Evolutionary conservation across 805 yeast genomes (phyloP).

Genomic region (Blastobotrys muscicola): DNA sequence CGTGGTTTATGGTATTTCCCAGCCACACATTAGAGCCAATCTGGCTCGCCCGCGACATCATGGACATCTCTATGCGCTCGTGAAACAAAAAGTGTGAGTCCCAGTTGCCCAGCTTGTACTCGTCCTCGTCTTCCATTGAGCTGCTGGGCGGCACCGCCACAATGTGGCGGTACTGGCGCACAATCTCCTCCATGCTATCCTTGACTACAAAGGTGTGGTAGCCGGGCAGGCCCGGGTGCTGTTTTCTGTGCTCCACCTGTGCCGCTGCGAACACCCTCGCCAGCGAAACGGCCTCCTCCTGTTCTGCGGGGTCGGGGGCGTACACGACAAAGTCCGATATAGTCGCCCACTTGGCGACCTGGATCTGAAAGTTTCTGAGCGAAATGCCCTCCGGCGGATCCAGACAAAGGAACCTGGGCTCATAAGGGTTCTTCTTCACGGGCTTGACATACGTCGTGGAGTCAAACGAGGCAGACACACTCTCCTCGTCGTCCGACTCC

Average conservation of each 20-base stretch:
- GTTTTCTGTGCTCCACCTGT: constrained; percentile 10
- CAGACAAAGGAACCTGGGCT: constrained; percentile 45
- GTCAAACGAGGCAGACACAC: neutral
- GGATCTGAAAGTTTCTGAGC: constrained; percentile 77
- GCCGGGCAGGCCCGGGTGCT: constrained; percentile 6
- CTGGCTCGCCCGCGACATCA: constrained; percentile 72
- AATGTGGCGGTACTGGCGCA: constrained; percentile 15
- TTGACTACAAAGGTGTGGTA: constrained; percentile 16
- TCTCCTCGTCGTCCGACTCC: too few relatives aligned
- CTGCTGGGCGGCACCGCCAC: constrained; percentile 17
- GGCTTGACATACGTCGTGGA: neutral
- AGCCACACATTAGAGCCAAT: constrained; percentile 54
- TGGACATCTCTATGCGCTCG: constrained; percentile 75
- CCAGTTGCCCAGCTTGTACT: constrained; percentile 22
- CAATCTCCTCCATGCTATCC: constrained; percentile 13
- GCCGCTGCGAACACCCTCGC: constrained; percentile 15
- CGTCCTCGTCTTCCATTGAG: constrained; percentile 13
- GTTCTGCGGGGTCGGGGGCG: constrained; percentile 38
- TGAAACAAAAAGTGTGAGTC: constrained; percentile 48
- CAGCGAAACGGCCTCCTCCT: constrained; percentile 7
- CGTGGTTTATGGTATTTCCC: constrained; percentile 69
- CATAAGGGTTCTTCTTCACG: neutral
- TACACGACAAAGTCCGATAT: constrained; percentile 74
- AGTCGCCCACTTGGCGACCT: constrained; percentile 67
- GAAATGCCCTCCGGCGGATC: constrained; percentile 70